These are phyloP conservation scores for Leptomonas pyrrhocoris DNA, from an alignment of 208 protist species.

Conservation along the genomic window DNA sequence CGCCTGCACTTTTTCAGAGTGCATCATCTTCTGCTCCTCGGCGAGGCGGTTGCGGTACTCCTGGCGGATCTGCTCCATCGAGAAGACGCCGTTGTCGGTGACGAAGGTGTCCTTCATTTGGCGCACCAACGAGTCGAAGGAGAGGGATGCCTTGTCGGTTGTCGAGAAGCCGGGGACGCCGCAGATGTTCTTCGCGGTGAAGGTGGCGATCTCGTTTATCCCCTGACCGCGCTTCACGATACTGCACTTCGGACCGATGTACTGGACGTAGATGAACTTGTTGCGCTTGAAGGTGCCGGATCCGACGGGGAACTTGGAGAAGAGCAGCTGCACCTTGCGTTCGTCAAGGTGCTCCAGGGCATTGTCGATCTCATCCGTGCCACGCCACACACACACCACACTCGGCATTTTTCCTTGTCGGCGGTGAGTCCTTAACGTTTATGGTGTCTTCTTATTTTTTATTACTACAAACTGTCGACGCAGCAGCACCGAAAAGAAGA, in stretches of 20 bases:
- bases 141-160: conserved; percentile 64
- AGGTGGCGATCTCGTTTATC: conserved; percentile 66
- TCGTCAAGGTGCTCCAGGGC: conserved; percentile 70
- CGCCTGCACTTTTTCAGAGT: conserved; percentile 37
- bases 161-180: conserved; percentile 69
- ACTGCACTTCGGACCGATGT: conserved; percentile 67
- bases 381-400: conserved; percentile 58
- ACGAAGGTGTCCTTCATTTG: conserved; percentile 79
- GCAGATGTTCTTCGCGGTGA: conserved; percentile 50
- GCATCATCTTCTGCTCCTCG: conserved; percentile 70
- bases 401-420: conserved; percentile 41
- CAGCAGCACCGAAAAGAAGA: no score
- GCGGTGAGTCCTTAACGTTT: no score
- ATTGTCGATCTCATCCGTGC: conserved; percentile 72
- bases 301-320: conserved; percentile 81
- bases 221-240: conserved; percentile 80
- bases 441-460: no score
- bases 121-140: conserved; percentile 64
- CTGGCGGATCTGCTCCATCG: conserved; percentile 72
- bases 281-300: conserved; percentile 87
- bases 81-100: conserved; percentile 75
- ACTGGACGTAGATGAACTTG: conserved; percentile 86
- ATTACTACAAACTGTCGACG: no score
- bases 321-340: conserved; percentile 74
- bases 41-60: conserved; percentile 67